A percentile compares a stretch with the other conserved stretches of the same genome.
phyloP scores from a whole-genome alignment of 768 basidiomycete species.

The Chalciporus pseudorubinellus region DNA sequence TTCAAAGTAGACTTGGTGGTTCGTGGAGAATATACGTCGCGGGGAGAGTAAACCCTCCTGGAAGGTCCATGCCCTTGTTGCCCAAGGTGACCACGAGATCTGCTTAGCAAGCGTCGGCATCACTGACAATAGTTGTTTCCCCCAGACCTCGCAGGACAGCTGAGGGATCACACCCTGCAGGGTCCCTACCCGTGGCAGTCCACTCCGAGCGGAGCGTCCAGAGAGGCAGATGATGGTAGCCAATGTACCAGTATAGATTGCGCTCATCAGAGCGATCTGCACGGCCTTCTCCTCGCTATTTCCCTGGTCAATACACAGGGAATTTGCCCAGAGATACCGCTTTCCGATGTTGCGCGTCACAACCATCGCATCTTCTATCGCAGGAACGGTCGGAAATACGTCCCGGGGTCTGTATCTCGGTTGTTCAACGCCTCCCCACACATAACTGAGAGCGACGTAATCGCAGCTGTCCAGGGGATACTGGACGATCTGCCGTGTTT shows the following conservation, averaged over 20 bases:
- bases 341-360: constrained; percentile 14
- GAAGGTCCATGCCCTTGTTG: constrained; percentile 15
- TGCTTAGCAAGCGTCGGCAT: constrained; percentile 10
- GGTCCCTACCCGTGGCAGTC: constrained; percentile 16
- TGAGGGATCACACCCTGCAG: constrained; percentile 10
- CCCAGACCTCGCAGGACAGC: constrained; percentile 1
- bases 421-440: constrained; percentile 15
- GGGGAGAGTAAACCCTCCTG: constrained; percentile 19
- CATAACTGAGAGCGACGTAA: constrained; percentile 16
- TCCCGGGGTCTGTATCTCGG: constrained; percentile 9
- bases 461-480: constrained; percentile 7
- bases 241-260: constrained; percentile 15
- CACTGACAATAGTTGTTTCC: constrained; percentile 4
- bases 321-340: constrained; percentile 18
- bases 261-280: constrained; percentile 16
- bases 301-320: constrained; percentile 17
- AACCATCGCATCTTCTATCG: constrained; percentile 17
- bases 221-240: constrained; percentile 13
- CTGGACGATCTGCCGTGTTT: constrained; percentile 4
- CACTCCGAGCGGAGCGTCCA: constrained; percentile 3
- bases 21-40: constrained; percentile 18
- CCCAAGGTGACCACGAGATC: constrained; percentile 13
- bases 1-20: constrained; percentile 19
- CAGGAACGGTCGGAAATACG: constrained; percentile 8
- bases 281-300: constrained; percentile 3